Evolutionary conservation across 805 yeast genomes (phyloP), one percentile per base, ranked within the genome.

Genomic region (Metschnikowia cerradonensis): DNA sequence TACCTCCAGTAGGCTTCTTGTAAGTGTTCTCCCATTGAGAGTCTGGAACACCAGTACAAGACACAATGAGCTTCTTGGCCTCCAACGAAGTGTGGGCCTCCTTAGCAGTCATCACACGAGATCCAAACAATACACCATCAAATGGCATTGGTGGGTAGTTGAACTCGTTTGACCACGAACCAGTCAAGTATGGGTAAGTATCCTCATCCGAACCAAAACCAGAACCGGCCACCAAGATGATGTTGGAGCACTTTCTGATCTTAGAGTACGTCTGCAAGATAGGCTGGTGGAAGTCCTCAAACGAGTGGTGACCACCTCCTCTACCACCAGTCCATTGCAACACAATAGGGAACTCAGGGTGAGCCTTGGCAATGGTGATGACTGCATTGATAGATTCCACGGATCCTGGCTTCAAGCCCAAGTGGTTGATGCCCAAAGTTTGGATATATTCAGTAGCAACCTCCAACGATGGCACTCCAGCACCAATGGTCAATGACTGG

Each of bases 291-390:
- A 92, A 90, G 76, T 94, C 99, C 79, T 94, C 99, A 66, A 84
- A 94, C 46, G 98, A 92, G 73, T 94, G 99, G 71, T 94, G 99
- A 67, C 99, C 99, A 81, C 99, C 99, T 77, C 97, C 99, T 81
- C 99, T 91, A 72, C 99, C 99, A 81, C 98, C 99, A 53, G 99
- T 94, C 99, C 99, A 94, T 78, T 94, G 99, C 62, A 94, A 76
- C 50, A 94, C 92, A 65, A 94, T 90, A 57, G 99, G 99, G 91
- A 94, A 94, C 56, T 70, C 75, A 59, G 99, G 99, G 74, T 91
- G 96, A 45, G 96, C 91, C 67, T 88, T 89, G 49, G 99, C 99
- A 66, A 94, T 94, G 54, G 86, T 74, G 61, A 94, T 84, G 60
- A 84, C 88, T 70, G 88, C 92, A 58, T 83, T 78, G 64, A 94